phyloP scores from a whole-genome alignment of 2,329 filamentous ascomycete species.

The Botrytis aclada region DNA sequence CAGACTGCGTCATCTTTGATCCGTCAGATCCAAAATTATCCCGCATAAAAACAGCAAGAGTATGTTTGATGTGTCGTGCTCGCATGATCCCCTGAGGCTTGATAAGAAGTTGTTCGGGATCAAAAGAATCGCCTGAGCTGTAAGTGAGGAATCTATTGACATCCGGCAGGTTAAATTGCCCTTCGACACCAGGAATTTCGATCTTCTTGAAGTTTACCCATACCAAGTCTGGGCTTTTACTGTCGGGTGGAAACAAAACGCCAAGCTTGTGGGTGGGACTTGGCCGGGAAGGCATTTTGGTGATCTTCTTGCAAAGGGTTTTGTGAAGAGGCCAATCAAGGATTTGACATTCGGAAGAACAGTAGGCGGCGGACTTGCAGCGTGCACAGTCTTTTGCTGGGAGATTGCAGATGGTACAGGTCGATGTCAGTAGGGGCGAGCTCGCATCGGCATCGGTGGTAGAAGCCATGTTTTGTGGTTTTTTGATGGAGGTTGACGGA shows the following conservation, averaged over 20 bases:
- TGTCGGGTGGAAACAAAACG: neutral
- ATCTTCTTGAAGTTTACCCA: neutral
- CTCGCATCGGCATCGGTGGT: no score
- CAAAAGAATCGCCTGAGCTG: neutral
- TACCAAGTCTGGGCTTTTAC: neutral
- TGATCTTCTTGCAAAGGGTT: neutral
- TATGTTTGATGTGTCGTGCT: neutral
- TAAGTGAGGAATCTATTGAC: neutral
- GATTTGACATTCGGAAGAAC: neutral
- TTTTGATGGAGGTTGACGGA: neutral
- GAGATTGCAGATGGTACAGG: neutral
- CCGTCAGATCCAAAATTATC: slow-evolving; percentile 8
- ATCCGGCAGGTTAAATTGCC: neutral
- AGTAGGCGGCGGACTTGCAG: neutral
- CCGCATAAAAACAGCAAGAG: neutral
- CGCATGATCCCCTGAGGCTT: neutral
- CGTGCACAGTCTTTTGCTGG: neutral
- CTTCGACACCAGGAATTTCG: neutral
- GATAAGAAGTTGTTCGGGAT: neutral
- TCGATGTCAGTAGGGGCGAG: neutral
- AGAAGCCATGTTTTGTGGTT: neutral
- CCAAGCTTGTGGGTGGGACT: neutral
- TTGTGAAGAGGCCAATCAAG: neutral
- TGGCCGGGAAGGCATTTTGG: neutral
- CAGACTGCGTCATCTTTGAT: slow-evolving; percentile 1